These are phyloP conservation scores for Pythium vanterpoolii DNA, from an alignment of 352 stramenopile genomes.

Conservation along the genomic window DNA sequence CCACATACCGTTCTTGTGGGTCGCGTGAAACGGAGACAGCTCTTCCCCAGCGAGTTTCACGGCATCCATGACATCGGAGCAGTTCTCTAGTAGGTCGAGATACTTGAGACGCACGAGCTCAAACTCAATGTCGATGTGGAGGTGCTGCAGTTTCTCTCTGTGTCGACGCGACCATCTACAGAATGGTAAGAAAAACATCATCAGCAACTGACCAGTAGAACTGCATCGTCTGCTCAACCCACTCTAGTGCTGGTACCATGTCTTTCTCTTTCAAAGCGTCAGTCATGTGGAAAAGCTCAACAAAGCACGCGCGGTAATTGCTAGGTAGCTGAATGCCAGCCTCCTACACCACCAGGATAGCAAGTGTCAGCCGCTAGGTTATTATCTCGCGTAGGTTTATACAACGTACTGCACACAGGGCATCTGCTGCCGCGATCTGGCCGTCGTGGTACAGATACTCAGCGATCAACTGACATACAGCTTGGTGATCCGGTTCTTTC, in stretches of 20 bases:
- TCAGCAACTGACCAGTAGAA: neutral
- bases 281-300: constrained; percentile 64
- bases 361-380: neutral
- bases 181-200: neutral
- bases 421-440: constrained; percentile 67
- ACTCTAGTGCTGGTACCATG: constrained; percentile 65
- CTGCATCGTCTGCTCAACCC: constrained; percentile 16
- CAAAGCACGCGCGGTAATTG: constrained; percentile 59
- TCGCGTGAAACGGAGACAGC: constrained; percentile 55
- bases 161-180: constrained; percentile 61
- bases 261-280: constrained; percentile 62
- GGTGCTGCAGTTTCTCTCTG: constrained; percentile 40
- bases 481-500: constrained; percentile 59
- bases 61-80: constrained; percentile 62
- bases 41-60: constrained; percentile 66
- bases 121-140: constrained; percentile 79
- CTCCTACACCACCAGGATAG: constrained; percentile 32
- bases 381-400: neutral
- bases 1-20: constrained; percentile 47
- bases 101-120: constrained; percentile 82
- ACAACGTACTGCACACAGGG: constrained; percentile 55
- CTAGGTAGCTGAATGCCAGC: constrained; percentile 45
- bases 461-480: constrained; percentile 60
- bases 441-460: constrained; percentile 82
- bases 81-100: constrained; percentile 66